A percentile compares a stretch with the other conserved stretches of the same genome.
Conservation (phyloP, 1,284 basidiomycete genomes). For the Tranzscheliella williamsii region DNA sequence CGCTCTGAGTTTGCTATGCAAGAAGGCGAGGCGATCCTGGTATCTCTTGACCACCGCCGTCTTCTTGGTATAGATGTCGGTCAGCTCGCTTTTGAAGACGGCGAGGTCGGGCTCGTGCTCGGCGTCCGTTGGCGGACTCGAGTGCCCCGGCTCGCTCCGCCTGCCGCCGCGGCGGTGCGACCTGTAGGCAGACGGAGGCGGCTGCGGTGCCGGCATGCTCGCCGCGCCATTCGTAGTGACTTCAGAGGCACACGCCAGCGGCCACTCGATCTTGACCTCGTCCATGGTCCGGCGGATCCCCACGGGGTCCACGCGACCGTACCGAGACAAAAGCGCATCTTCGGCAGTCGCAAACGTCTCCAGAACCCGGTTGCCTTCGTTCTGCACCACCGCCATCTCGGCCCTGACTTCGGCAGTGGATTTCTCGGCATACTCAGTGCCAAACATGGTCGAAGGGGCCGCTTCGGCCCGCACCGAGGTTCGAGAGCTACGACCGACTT, state of each 20-base stretch:
- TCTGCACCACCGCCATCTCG: slow-evolving; percentile 44
- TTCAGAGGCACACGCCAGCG: slow-evolving; percentile 3
- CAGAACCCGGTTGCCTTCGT: slow-evolving; percentile 42
- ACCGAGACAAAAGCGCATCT: slow-evolving; percentile 25
- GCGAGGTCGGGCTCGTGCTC: slow-evolving; percentile 1
- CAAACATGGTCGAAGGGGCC: slow-evolving; percentile 26
- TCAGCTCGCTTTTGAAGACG: slow-evolving; percentile 25
- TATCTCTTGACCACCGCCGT: slow-evolving; percentile 39
- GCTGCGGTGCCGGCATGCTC: neutral
- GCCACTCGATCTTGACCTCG: slow-evolving; percentile 1
- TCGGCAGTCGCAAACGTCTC: slow-evolving; percentile 38
- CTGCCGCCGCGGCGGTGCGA: neutral
- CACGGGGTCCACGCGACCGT: slow-evolving; percentile 6
- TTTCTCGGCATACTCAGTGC: slow-evolving; percentile 38
- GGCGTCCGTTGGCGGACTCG: neutral
- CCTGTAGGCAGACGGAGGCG: slow-evolving; percentile 14
- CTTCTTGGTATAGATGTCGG: slow-evolving; percentile 19
- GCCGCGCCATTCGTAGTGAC: neutral
- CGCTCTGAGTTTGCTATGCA: slow-evolving; percentile 43
- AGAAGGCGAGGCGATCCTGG: slow-evolving; percentile 36
- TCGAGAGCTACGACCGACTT: neutral
- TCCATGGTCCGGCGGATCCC: slow-evolving; percentile 4
- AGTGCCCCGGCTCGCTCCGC: neutral
- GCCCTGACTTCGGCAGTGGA: slow-evolving; percentile 42
- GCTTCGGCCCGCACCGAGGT: slow-evolving; percentile 6